Conservation (phyloP, 345 rosid genomes). For the Trapa incisa region DNA sequence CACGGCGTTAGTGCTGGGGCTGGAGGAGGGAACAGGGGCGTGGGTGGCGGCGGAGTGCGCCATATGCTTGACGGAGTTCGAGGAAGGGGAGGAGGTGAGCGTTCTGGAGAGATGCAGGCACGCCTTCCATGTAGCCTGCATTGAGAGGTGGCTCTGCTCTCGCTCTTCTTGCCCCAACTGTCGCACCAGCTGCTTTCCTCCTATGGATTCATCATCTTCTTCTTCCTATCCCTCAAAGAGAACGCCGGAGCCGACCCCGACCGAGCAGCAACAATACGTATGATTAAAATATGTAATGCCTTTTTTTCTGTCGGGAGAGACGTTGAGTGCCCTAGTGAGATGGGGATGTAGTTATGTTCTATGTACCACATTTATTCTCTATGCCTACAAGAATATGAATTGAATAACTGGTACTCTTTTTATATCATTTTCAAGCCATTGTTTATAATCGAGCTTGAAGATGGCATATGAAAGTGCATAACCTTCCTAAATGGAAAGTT, state of each 20-base stretch:
- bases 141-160: conserved; percentile 51
- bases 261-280: too few relatives aligned
- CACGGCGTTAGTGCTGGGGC: conserved; percentile 18
- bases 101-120: conserved; percentile 59
- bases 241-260: too few relatives aligned
- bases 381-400: too few relatives aligned
- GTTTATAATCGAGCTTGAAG: conserved; percentile 53
- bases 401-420: conserved; percentile 26
- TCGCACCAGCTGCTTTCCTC: conserved; percentile 29
- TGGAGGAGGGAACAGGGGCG: neutral
- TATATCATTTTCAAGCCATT: conserved; percentile 51
- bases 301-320: too few relatives aligned
- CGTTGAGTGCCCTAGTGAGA: neutral
- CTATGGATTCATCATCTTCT: conserved; percentile 8
- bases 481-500: conserved; percentile 43
- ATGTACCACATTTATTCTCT: neutral
- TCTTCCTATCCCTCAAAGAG: neutral
- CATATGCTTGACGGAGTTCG: conserved; percentile 68
- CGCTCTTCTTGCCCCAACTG: conserved; percentile 80
- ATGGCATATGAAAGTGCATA: conserved; percentile 62
- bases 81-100: conserved; percentile 47
- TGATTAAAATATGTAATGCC: too few relatives aligned
- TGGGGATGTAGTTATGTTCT: neutral
- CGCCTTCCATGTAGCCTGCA: conserved; percentile 67
- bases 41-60: conserved; percentile 28